Evolutionary conservation across 108 stramenopile genomes (phyloP), one percentile per base, ranked within the genome.

Genomic region (Nitzschia sp.): DNA sequence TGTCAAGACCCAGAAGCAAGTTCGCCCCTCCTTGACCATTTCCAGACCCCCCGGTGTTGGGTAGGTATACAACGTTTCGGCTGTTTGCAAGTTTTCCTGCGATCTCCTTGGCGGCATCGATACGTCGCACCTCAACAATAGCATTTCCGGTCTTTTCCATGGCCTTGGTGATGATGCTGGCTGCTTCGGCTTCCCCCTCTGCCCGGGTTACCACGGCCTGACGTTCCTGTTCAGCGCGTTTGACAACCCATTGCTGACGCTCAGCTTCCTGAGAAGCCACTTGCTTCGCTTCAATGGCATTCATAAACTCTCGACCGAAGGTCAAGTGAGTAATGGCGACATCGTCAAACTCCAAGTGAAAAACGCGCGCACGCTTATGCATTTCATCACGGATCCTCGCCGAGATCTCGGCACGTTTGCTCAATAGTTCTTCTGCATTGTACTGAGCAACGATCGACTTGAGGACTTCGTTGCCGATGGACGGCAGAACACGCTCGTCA

Each of bases 201-300:
- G 99, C 98, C n/a, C 97, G 87, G 29, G 98, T 99, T 32, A 99
- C 93, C 53, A 86, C 81, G 15, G 98, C 98, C 62, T 93, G 88
- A 46, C 97, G 90, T 78, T 99, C 99, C 78, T 99, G 99, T 55
- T 99, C 98, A 19, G 98, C 95, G 62, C 87, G 85, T 47, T 81
- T 74, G 32, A 99, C 98, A 25, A 99, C 88, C 83, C 91, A 99
- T 59, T 95, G 94, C 73, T 98, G 98, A 36, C 97, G 89, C 73
- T 99, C 99, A 1, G 99, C 98, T 73, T 99, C 98, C 79, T 99
- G 99, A 48, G 87, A 96, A 4, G 99, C 99, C 36, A 99, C 99
- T 84, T 99, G 99, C 84, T 99, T 99, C 72, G 84, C 66, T 88
- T 99, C 99, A 80, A 99, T 98, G 58, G 99, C 98, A 80, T 88